phyloP scores from a whole-genome alignment of 805 yeast species.

The Saturnispora gosingensis region DNA sequence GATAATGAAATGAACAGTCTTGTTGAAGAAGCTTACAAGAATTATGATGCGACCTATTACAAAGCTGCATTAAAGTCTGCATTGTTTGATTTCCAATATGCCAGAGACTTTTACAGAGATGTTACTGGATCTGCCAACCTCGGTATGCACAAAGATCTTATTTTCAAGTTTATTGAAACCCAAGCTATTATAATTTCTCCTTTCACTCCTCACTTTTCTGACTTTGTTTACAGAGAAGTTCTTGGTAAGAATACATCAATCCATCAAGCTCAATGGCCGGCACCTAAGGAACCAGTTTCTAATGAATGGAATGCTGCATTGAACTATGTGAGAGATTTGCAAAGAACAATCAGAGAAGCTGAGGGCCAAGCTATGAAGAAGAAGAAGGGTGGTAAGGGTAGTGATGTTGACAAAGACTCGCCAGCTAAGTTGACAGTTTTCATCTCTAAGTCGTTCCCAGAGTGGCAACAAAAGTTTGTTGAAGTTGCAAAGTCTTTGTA shows the following conservation, averaged over 20 bases:
- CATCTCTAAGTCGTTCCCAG: conserved; percentile 72
- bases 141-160: conserved; percentile 76
- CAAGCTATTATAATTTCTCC: conserved; percentile 85
- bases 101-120: conserved; percentile 96
- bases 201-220: conserved; percentile 93
- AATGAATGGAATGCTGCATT: conserved; percentile 55
- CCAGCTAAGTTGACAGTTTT: conserved; percentile 69
- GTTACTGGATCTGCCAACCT: conserved; percentile 38
- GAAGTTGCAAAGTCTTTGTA: conserved; percentile 69
- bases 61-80: conserved; percentile 87
- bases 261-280: conserved; percentile 73
- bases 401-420: conserved; percentile 63
- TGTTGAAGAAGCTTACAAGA: conserved; percentile 62
- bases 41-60: conserved; percentile 65
- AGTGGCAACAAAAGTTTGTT: conserved; percentile 52
- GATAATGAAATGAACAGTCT: conserved; percentile 87
- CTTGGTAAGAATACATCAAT: conserved; percentile 57
- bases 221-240: conserved; percentile 77
- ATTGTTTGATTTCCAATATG: conserved; percentile 86
- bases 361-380: conserved; percentile 79
- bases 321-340: conserved; percentile 65
- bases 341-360: conserved; percentile 84
- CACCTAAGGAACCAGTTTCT: conserved; percentile 51
- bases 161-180: conserved; percentile 71
- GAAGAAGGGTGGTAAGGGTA: conserved; percentile 75